Evolutionary conservation across 2,329 filamentous ascomycete genomes (phyloP).

Genomic region (Colletotrichum viniferum): DNA sequence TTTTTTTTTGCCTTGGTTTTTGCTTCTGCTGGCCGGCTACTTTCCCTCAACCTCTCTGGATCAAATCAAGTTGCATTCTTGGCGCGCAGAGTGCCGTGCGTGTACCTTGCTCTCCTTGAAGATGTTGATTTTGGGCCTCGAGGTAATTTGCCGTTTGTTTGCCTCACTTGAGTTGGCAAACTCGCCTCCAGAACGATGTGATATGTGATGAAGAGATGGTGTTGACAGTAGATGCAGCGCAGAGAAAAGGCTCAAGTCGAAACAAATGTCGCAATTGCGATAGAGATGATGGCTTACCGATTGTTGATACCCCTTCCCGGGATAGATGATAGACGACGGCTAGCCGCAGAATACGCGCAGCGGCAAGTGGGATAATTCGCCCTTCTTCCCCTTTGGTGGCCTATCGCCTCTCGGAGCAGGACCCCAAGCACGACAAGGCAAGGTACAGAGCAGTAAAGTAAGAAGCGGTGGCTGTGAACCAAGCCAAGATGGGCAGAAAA

Average conservation of each 20-base stretch:
- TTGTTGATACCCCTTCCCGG: neutral
- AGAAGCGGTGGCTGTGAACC: slow-evolving; percentile 6
- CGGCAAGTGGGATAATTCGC: slow-evolving; percentile 11
- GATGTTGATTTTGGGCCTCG: neutral
- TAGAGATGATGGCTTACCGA: slow-evolving; percentile 10
- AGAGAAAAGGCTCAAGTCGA: neutral
- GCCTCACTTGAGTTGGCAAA: slow-evolving; percentile 14
- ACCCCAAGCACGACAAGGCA: slow-evolving; percentile 15
- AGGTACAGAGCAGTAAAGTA: slow-evolving; percentile 4
- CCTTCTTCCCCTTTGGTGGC: slow-evolving; percentile 9
- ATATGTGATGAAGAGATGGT: neutral
- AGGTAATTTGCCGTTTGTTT: neutral
- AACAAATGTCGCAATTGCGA: neutral
- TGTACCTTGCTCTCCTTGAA: neutral
- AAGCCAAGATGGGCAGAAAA: slow-evolving; percentile 14
- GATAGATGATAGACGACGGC: neutral
- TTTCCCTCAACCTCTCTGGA: neutral
- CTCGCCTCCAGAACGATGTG: neutral
- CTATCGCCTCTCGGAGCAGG: slow-evolving; percentile 13
- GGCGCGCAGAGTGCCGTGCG: neutral
- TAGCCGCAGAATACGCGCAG: slow-evolving; percentile 10
- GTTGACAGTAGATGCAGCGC: neutral
- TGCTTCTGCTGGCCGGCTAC: neutral
- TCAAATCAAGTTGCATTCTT: neutral
- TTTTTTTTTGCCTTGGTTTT: neutral